These are phyloP conservation scores for Nicotiana undulata DNA, from an alignment of 257 asterid genomes.

Conservation along the genomic window DNA sequence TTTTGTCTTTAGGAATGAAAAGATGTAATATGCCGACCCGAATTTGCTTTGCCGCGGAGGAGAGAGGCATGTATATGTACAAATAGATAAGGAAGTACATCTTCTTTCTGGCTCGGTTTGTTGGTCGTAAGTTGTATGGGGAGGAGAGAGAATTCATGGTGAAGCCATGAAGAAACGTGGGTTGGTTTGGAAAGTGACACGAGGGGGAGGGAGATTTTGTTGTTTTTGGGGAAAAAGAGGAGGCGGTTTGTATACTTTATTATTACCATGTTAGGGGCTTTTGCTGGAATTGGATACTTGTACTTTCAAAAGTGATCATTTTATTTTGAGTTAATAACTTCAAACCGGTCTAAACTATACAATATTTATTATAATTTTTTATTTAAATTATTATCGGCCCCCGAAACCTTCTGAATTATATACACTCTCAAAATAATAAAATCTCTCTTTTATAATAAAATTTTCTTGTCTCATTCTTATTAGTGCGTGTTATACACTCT, in stretches of 20 bases:
- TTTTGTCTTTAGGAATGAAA: neutral
- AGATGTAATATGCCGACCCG: neutral
- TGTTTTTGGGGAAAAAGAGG: neutral
- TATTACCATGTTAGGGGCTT: neutral
- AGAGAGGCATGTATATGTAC: neutral
- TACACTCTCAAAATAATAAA: too few relatives aligned
- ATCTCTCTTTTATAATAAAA: too few relatives aligned
- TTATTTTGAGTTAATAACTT: too few relatives aligned
- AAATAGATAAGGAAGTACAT: neutral
- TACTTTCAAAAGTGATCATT: too few relatives aligned
- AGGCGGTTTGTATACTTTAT: neutral
- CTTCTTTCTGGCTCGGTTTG: neutral
- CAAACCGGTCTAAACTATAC: too few relatives aligned
- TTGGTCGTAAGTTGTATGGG: neutral
- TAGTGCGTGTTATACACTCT: too few relatives aligned
- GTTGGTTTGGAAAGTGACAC: conserved; percentile 42
- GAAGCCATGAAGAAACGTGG: conserved; percentile 58
- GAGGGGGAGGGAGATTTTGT: conserved; percentile 5
- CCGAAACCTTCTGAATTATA: too few relatives aligned
- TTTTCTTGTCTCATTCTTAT: too few relatives aligned
- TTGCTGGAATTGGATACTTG: neutral
- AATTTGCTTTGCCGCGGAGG: neutral
- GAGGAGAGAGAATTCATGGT: conserved; percentile 12
- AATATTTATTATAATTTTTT: too few relatives aligned
- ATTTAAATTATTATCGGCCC: too few relatives aligned